phyloP scores from a whole-genome alignment of 495 filamentous ascomycete species.

The Hyaloscypha bicolor region DNA sequence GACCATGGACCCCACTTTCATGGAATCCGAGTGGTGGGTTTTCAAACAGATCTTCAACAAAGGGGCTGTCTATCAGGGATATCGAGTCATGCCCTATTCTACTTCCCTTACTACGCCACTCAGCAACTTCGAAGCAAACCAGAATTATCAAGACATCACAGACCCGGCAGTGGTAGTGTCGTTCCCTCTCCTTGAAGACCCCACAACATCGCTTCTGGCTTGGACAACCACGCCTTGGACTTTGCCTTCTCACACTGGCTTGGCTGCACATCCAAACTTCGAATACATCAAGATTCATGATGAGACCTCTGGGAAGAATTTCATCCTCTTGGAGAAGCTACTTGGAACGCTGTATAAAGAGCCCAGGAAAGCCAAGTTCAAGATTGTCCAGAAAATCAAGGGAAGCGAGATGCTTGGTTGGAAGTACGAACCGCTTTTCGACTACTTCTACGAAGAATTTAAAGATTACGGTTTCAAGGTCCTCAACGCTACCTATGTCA shows the following conservation, averaged over 20 bases:
- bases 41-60: constrained; percentile 93
- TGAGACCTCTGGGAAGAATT: constrained; percentile 77
- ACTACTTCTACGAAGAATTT: constrained; percentile 93
- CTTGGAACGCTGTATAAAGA: constrained; percentile 91
- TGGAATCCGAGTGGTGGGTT: constrained; percentile 97
- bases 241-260: constrained; percentile 77
- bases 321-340: constrained; percentile 84
- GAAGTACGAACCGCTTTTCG: constrained; percentile 89
- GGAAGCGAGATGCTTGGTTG: constrained; percentile 89
- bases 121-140: constrained; percentile 91
- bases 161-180: constrained; percentile 91
- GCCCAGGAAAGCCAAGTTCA: constrained; percentile 95
- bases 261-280: constrained; percentile 85
- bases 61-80: constrained; percentile 83
- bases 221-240: constrained; percentile 99
- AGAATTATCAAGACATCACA: constrained; percentile 92
- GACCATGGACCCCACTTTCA: constrained; percentile 93
- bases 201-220: constrained; percentile 74
- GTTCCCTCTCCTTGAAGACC: constrained; percentile 79
- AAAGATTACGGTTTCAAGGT: constrained; percentile 86
- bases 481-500: constrained; percentile 86
- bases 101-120: constrained; percentile 88
- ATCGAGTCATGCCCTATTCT: constrained; percentile 93
- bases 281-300: constrained; percentile 95
- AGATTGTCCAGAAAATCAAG: constrained; percentile 78